Conservation (phyloP, 805 yeast species). For the Metschnikowia gelsemii region DNA sequence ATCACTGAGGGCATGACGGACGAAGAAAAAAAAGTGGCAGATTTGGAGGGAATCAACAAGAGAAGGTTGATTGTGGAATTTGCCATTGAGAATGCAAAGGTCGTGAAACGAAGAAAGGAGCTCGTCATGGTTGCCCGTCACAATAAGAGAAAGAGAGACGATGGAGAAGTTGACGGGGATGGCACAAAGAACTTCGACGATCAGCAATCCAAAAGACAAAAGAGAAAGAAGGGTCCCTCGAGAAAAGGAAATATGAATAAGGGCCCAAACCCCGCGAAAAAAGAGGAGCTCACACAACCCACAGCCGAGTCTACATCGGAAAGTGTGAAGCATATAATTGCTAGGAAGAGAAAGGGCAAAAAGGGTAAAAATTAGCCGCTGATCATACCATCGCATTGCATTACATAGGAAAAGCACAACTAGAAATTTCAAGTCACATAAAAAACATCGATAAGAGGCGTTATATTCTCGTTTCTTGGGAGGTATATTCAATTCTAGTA, state of each 20-base stretch:
- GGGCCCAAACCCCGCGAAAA: constrained; percentile 28
- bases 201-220: constrained; percentile 16
- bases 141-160: constrained; percentile 28
- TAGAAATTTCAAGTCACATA: background rate
- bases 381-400: background rate
- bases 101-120: constrained; percentile 85
- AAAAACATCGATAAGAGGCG: background rate
- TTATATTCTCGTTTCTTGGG: too few species aligned
- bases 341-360: constrained; percentile 66
- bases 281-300: constrained; percentile 18
- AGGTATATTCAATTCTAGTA: too few species aligned
- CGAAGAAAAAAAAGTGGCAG: constrained; percentile 59
- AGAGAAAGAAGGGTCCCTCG: constrained; percentile 28
- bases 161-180: constrained; percentile 17
- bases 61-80: constrained; percentile 90
- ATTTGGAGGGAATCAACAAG: constrained; percentile 53
- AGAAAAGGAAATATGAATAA: constrained; percentile 49
- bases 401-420: background rate
- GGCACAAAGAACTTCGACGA: constrained; percentile 6
- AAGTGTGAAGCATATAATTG: constrained; percentile 62
- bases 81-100: constrained; percentile 93
- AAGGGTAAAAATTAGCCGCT: constrained; percentile 37
- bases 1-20: constrained; percentile 67
- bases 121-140: constrained; percentile 45
- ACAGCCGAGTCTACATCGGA: constrained; percentile 44